A percentile compares a stretch with the other conserved stretches of the same genome.
Evolutionary conservation across 208 protist species (phyloP).

Genomic region (Lotmaria passim): DNA sequence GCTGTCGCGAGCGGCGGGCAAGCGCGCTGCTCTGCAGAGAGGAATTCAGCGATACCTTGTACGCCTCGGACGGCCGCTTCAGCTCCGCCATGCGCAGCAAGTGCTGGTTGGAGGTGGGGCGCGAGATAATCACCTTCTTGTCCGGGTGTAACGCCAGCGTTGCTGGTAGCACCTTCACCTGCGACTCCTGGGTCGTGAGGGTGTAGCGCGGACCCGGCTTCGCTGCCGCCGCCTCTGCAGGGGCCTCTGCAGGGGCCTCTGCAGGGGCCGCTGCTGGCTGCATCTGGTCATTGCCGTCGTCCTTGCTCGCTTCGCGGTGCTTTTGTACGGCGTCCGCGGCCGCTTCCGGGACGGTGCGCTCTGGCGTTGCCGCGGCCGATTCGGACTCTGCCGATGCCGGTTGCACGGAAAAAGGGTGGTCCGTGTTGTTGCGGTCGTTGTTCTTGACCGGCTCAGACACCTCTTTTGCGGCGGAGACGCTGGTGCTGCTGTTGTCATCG

Average conservation of each 20-base stretch:
- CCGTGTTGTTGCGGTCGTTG: no score
- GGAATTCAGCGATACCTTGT: constrained; percentile 44
- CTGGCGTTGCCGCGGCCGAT: not conserved
- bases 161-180: constrained; percentile 10
- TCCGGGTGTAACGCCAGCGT: constrained; percentile 13
- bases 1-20: constrained; percentile 42
- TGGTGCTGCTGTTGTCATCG: not conserved
- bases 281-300: not conserved
- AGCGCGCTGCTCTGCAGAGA: constrained; percentile 28
- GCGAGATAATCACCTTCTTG: constrained; percentile 28
- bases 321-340: not conserved
- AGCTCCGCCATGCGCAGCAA: constrained; percentile 43
- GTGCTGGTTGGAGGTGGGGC: constrained; percentile 25
- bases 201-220: constrained; percentile 4
- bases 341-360: not conserved
- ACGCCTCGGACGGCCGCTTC: constrained; percentile 43
- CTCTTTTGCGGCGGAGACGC: not conserved
- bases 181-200: not conserved
- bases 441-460: no score
- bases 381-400: not conserved
- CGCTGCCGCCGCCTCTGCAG: not conserved
- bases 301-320: no score
- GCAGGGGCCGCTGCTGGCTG: not conserved
- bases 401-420: not conserved
- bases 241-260: not conserved